These are phyloP conservation scores for Powellomyces hirtus DNA, from an alignment of 192 early-diverging fungal species.

Conservation along the genomic window DNA sequence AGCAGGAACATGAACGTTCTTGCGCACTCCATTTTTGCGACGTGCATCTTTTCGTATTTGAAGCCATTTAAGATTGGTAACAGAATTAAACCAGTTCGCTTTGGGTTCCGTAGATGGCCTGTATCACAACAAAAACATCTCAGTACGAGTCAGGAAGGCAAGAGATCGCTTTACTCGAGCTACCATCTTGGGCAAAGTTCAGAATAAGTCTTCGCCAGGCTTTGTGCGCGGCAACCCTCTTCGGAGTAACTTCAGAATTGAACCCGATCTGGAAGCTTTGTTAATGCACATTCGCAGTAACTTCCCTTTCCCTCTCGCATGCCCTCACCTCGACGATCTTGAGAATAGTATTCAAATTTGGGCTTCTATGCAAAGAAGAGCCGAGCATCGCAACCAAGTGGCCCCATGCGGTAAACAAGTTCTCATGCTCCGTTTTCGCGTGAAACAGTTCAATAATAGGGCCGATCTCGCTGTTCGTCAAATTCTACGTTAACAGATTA, in stretches of 20 bases:
- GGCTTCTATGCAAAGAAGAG: not conserved
- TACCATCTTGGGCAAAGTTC: constrained; percentile 19
- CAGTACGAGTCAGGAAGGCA: not conserved
- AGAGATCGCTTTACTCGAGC: not conserved
- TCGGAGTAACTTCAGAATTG: not conserved
- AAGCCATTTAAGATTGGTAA: constrained; percentile 12
- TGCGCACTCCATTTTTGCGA: not conserved
- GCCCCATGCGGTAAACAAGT: constrained; percentile 11
- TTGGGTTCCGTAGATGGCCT: constrained; percentile 11
- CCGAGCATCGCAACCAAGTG: constrained; percentile 9
- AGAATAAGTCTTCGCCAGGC: constrained; percentile 17
- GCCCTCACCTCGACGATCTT: constrained; percentile 7
- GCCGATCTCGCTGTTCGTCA: not conserved
- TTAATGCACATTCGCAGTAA: not conserved
- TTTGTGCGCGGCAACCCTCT: not conserved
- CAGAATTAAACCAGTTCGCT: not conserved
- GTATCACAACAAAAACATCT: not conserved
- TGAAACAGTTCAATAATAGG: not conserved
- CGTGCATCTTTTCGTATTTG: not conserved
- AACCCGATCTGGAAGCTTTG: not conserved
- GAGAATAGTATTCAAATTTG: not conserved
- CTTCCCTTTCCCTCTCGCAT: not conserved
- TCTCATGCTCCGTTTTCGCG: not conserved
- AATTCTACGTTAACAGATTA: too few relatives aligned
- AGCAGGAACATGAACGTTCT: constrained; percentile 12